Percentiles rank a stretch among this genome's conserved stretches.
Conservation (phyloP, 306 rosid genomes). For the Mimosa pudica region DNA sequence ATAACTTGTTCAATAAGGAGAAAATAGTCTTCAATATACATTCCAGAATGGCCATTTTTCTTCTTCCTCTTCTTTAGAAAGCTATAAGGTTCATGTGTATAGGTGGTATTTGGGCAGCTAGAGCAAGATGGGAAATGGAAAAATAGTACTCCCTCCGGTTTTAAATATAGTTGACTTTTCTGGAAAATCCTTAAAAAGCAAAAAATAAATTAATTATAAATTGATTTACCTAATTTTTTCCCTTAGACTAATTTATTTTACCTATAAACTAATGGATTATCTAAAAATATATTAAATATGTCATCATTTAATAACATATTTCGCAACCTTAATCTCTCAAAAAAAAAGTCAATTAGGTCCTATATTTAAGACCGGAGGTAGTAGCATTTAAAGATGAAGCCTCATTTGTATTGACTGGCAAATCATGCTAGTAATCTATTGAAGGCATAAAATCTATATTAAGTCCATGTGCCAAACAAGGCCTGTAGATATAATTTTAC, state of each 20-base stretch:
- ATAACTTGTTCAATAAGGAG: not conserved
- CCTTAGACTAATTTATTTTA: too few relatives aligned
- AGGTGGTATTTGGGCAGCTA: not conserved
- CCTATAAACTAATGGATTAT: too few relatives aligned
- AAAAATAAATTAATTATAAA: too few relatives aligned
- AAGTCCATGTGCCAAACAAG: not conserved
- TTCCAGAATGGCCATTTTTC: not conserved
- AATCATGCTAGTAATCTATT: not conserved
- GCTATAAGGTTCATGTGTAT: not conserved
- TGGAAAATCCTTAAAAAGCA: too few relatives aligned
- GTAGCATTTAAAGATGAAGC: not conserved
- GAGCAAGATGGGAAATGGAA: constrained; percentile 1
- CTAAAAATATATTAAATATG: too few relatives aligned
- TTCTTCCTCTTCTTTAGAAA: not conserved
- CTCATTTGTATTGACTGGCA: not conserved
- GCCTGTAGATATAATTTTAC: not conserved
- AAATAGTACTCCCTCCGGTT: not conserved
- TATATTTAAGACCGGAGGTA: too few relatives aligned
- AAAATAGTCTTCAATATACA: not conserved
- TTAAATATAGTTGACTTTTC: too few relatives aligned
- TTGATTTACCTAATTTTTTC: too few relatives aligned
- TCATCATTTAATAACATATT: too few relatives aligned
- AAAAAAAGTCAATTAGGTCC: too few relatives aligned
- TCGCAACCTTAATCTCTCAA: too few relatives aligned
- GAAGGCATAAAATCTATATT: not conserved